Evolutionary conservation across 805 yeast species (phyloP), one percentile per base, ranked within the genome.

Genomic region (Cyberlindnera amylophila): DNA sequence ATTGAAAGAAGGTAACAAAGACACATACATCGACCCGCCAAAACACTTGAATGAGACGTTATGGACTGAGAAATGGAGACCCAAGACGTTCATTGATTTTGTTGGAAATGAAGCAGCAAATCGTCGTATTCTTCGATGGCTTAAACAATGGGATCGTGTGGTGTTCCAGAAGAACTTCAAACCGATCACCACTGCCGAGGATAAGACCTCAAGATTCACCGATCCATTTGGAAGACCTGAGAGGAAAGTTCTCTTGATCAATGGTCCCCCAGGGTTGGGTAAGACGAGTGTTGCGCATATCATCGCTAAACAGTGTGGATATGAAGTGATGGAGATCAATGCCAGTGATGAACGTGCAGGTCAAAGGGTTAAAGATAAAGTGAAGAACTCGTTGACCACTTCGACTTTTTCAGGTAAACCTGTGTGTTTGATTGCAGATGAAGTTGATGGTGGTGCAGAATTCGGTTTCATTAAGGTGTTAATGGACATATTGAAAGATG

Each of bases 191-290:
- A 28, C 54, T 32, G 26, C 45, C 6, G 47, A 49, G 24, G 18
- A 36, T 7, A 12, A 23, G 4, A 7, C 37, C 2, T 13, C 44
- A 26, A 47, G 41, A 12, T 50, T 47, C 5, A 33, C 44, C 1
- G 88, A 82, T 55, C 75, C 77, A 0, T 68, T 74, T 32, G 69
- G 74, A 23, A 66, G 90, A 42, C 90, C 90, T 0, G 65, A 61
- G 13, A 72, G 73, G 39, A 82, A 78, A 49, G 71, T 93, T 0
- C 58, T 93, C 16, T 65, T 93, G 32, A 74, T 93, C 10, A 88
- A 83, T 58, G 99, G 99, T 0, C 93, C 96, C 0, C 89, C 96
- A 0, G 99, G 99, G 2, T 72, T 84, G 14, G 99, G 99, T 9
- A 91, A 91, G 58, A 90, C 98, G 0, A 77, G 93, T 0, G 81